These are phyloP conservation scores for Serpula lacrymans DNA, from an alignment of 768 basidiomycete species.

Conservation along the genomic window DNA sequence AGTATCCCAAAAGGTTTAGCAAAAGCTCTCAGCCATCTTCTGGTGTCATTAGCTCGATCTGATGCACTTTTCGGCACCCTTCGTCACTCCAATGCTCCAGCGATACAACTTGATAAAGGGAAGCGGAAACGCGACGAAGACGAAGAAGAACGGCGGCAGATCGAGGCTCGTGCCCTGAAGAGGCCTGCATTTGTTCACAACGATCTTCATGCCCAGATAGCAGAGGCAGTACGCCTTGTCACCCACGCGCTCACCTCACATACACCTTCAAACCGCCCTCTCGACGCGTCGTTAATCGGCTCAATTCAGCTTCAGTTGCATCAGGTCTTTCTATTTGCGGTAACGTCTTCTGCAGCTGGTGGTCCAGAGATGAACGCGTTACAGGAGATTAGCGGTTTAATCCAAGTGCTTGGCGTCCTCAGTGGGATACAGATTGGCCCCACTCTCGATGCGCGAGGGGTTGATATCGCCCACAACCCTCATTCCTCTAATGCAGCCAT, in stretches of 20 bases:
- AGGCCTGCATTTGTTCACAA: slow-evolving; percentile 42
- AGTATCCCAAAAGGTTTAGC: slow-evolving; percentile 52
- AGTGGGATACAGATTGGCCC: slow-evolving; percentile 69
- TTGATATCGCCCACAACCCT: slow-evolving; percentile 18
- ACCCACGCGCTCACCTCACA: slow-evolving; percentile 44
- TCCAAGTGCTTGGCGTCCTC: slow-evolving; percentile 78
- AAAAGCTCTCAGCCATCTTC: slow-evolving; percentile 52
- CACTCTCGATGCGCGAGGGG: slow-evolving; percentile 30
- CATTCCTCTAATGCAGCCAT: slow-evolving; percentile 27
- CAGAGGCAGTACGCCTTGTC: slow-evolving; percentile 58
- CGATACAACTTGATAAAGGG: slow-evolving; percentile 63
- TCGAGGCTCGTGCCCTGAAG: slow-evolving; percentile 34
- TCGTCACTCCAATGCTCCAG: slow-evolving; percentile 59
- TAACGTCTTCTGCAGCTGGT: slow-evolving; percentile 59
- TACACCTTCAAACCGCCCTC: slow-evolving; percentile 33
- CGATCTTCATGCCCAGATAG: slow-evolving; percentile 53
- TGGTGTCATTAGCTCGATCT: slow-evolving; percentile 66
- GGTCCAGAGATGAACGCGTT: slow-evolving; percentile 54
- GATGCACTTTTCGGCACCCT: slow-evolving; percentile 63
- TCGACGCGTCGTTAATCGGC: slow-evolving; percentile 59
- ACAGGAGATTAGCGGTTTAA: slow-evolving; percentile 77
- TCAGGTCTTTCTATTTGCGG: slow-evolving; percentile 74
- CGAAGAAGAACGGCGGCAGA: slow-evolving; percentile 27
- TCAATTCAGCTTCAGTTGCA: slow-evolving; percentile 72
- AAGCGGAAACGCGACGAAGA: slow-evolving; percentile 70